A percentile compares a stretch with the other conserved stretches of the same genome.
These are phyloP conservation scores for Phaeoacremonium minimum DNA, from an alignment of 2,329 filamentous ascomycete genomes.

Conservation along the genomic window DNA sequence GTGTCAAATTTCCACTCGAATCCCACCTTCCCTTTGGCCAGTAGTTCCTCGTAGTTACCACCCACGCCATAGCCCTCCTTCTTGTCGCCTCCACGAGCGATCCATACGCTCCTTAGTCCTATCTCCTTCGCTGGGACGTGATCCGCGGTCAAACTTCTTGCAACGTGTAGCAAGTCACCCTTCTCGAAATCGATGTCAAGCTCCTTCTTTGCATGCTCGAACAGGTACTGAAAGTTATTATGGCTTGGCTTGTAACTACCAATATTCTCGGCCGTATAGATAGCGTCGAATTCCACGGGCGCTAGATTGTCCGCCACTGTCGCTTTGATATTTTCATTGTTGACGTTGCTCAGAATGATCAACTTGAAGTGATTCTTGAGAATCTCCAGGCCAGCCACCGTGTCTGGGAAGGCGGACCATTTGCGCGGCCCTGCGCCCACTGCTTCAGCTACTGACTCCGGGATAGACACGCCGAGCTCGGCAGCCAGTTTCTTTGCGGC, in stretches of 20 bases:
- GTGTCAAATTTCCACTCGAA: constrained; percentile 33
- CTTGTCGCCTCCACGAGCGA: constrained; percentile 45
- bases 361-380: constrained; percentile 51
- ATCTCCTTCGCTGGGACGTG: constrained; percentile 60
- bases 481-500: constrained; percentile 41
- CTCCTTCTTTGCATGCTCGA: constrained; percentile 44
- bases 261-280: constrained; percentile 68
- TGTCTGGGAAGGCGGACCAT: constrained; percentile 57
- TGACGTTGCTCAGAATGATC: constrained; percentile 57
- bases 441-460: constrained; percentile 32
- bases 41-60: constrained; percentile 11
- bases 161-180: constrained; percentile 60
- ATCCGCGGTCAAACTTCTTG: constrained; percentile 63
- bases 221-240: constrained; percentile 63
- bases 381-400: constrained; percentile 43
- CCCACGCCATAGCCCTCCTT: constrained; percentile 14
- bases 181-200: constrained; percentile 47
- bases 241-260: constrained; percentile 66
- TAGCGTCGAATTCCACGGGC: constrained; percentile 51
- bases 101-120: constrained; percentile 62
- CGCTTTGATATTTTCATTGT: constrained; percentile 33
- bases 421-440: constrained; percentile 48
- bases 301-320: constrained; percentile 32
- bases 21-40: constrained; percentile 19
- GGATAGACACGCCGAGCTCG: constrained; percentile 31